Base-by-base conservation (phyloP, 352 stramenopile genomes). In the Blastocystis sp. region DNA sequence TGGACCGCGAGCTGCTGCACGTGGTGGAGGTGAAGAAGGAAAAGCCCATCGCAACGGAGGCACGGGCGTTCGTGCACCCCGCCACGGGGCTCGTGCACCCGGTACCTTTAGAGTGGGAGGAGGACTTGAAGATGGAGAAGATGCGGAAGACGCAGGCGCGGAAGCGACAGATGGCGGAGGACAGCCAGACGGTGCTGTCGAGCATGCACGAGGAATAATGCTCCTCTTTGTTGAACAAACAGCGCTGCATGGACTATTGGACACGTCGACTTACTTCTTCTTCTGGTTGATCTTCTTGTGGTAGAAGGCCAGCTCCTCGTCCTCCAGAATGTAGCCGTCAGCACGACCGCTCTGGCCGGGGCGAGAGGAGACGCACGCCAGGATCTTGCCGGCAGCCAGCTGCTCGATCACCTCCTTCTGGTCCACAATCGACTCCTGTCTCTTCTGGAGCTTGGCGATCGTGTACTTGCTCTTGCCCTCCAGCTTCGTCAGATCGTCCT, bases 241-340 rank as follows among this genome's bases (percentile, higher is more conserved):
- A 79, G 23, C 17, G 40, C 5, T 56, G 48, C 48, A 14, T 56
- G 48, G 48, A 56, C 48, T 7, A 56, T 34, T 17, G 14, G 48
- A 56, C 48, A 17, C 5, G 48, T 14, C 5, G 14, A 56, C 23
- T 70, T 84, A 84, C 53, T 84, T 84, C 74, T 84, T 84, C 74
- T 84, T 84, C 74, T 84, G 74, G 74, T 84, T 84, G 74, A 84
- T 84, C 74, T 84, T 84, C 74, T 69, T 84, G 74, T 84, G 74
- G 61, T 84, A 84, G 74, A 84, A 84, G 52, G 48, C 52, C 34
- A 84, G 74, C 38, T 84, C 74, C 23, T 84, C 74, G 41, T 84
- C 74, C 74, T 82, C 48, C 74, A 82, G 66, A 34, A 34, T 34
- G 28, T 34, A 34, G 28, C 28, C 28, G 28, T 34, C 28, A 34